Conservation (phyloP, 352 stramenopile species). For the Phytopythium oedochilum region DNA sequence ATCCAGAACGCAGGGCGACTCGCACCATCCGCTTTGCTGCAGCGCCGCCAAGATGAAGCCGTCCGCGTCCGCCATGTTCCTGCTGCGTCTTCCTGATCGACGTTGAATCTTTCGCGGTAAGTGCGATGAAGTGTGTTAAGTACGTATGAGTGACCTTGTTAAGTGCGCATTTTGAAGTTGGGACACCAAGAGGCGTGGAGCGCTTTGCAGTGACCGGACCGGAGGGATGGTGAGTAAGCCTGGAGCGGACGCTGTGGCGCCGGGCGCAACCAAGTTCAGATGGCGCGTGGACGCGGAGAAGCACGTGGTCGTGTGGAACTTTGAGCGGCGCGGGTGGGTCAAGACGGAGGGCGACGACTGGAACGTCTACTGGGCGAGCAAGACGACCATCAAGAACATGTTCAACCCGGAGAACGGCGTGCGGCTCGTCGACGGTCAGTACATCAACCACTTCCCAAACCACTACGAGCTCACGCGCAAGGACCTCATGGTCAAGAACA, state of each 20-base stretch:
- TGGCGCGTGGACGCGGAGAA: slow-evolving; percentile 75
- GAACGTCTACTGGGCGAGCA: slow-evolving; percentile 93
- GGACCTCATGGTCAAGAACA: slow-evolving; percentile 94
- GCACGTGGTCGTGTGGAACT: slow-evolving; percentile 81
- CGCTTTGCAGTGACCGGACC: neutral
- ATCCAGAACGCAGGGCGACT: neutral
- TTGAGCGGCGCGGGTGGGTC: slow-evolving; percentile 79
- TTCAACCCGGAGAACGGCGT: slow-evolving; percentile 85
- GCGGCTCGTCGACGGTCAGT: slow-evolving; percentile 60
- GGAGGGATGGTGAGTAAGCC: neutral
- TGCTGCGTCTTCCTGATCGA: neutral
- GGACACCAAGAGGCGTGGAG: neutral
- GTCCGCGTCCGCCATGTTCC: slow-evolving; percentile 37
- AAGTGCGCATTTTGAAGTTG: slow-evolving; percentile 1
- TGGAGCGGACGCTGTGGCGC: neutral
- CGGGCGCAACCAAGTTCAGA: slow-evolving; percentile 29
- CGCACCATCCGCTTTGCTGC: slow-evolving; percentile 45
- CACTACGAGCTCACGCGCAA: slow-evolving; percentile 92
- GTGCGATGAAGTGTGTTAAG: neutral
- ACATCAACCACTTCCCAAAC: slow-evolving; percentile 89
- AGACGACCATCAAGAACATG: slow-evolving; percentile 82
- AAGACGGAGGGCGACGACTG: slow-evolving; percentile 87
- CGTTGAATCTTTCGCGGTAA: neutral
- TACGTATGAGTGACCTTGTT: neutral
- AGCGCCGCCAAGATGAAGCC: slow-evolving; percentile 41